phyloP scores from a whole-genome alignment of 2,329 filamentous ascomycete genomes.

The Dactylonectria estremocensis region DNA sequence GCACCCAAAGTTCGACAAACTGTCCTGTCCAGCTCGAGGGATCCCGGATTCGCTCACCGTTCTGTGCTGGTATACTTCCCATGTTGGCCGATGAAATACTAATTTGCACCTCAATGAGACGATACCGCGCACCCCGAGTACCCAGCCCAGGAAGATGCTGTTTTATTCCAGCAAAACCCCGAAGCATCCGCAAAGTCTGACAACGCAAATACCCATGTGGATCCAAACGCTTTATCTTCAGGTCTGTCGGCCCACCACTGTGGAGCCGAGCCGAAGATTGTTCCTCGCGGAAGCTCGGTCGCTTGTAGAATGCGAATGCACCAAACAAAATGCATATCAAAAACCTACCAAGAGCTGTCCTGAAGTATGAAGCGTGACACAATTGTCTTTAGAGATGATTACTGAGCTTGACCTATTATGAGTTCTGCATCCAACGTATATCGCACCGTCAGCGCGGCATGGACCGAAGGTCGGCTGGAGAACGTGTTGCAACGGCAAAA shows the following conservation, averaged over 20 bases:
- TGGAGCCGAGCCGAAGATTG: conserved; percentile 17
- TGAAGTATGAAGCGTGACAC: too few relatives aligned
- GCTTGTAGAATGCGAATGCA: too few relatives aligned
- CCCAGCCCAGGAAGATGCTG: too few relatives aligned
- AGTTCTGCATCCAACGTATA: not conserved
- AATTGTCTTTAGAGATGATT: not conserved
- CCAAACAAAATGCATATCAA: too few relatives aligned
- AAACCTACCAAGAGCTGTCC: too few relatives aligned
- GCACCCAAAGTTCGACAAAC: not conserved
- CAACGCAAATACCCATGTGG: too few relatives aligned
- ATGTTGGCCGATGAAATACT: not conserved
- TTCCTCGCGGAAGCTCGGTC: too few relatives aligned
- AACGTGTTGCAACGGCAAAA: conserved; percentile 15
- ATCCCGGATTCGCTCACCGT: not conserved
- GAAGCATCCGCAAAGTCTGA: too few relatives aligned
- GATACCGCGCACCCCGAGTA: too few relatives aligned
- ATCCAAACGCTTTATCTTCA: not conserved
- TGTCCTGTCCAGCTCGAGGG: not conserved
- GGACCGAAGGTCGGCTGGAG: conserved; percentile 11
- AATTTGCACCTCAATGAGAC: too few relatives aligned
- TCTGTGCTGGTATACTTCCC: not conserved
- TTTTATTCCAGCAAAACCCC: too few relatives aligned
- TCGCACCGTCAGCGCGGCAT: conserved; percentile 1
- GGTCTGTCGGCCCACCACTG: not conserved
- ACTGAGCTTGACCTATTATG: not conserved